These are phyloP conservation scores for Trypanosoma cruzi DNA, from an alignment of 208 protist species.

Conservation along the genomic window DNA sequence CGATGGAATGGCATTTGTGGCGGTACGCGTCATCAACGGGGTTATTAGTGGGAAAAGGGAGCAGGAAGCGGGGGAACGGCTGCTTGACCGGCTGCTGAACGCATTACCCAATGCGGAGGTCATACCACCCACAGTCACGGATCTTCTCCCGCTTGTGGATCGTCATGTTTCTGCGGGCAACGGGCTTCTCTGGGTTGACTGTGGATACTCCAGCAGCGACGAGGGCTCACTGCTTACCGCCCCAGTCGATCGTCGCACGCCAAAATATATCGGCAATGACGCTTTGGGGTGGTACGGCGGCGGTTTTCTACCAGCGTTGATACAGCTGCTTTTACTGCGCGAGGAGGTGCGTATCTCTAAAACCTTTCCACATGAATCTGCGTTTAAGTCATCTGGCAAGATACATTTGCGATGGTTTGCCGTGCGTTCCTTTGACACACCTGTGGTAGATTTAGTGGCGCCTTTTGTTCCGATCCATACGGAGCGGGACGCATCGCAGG, in stretches of 20 bases:
- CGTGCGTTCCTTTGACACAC: neutral
- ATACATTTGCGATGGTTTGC: slow-evolving; percentile 12
- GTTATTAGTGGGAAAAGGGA: neutral
- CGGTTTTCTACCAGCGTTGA: slow-evolving; percentile 15
- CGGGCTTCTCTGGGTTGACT: slow-evolving; percentile 9
- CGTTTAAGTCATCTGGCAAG: neutral
- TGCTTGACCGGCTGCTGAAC: neutral
- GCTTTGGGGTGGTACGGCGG: slow-evolving; percentile 17
- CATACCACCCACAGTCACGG: slow-evolving; percentile 1
- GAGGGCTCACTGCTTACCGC: slow-evolving; percentile 17
- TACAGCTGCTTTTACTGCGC: slow-evolving; percentile 3
- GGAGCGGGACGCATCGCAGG: neutral
- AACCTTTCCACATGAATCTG: neutral
- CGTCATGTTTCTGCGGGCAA: neutral
- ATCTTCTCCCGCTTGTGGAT: neutral
- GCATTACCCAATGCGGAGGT: neutral
- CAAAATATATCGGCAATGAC: slow-evolving; percentile 9
- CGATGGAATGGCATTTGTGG: neutral
- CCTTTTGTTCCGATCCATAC: slow-evolving; percentile 3
- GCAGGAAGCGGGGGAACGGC: neutral
- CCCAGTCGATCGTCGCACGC: neutral
- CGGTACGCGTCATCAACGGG: slow-evolving; percentile 6
- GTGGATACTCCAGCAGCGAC: slow-evolving; percentile 12
- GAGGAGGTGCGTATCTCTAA: neutral
- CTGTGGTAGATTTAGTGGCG: slow-evolving; percentile 15